phyloP scores from a whole-genome alignment of 2,329 filamentous ascomycete genomes.

The Neonectria sp. region DNA sequence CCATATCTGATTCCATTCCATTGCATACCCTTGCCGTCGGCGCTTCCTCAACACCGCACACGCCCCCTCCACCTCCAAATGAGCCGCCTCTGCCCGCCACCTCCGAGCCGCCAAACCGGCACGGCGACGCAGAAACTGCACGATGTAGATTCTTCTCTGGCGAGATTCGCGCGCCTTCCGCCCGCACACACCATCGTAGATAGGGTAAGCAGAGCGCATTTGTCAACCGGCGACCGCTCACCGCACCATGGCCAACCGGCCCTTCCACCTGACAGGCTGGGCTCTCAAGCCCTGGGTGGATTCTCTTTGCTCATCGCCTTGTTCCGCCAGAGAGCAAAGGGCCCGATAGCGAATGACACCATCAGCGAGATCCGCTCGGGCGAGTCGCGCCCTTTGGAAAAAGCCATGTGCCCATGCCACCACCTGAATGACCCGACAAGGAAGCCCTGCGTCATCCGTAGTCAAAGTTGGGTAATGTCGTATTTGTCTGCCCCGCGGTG shows the following conservation, averaged over 20 bases:
- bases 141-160: not conserved
- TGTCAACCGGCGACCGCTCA: conserved; percentile 25
- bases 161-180: conserved; percentile 31
- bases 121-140: not conserved
- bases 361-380: not conserved
- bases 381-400: not conserved
- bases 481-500: conserved; percentile 6
- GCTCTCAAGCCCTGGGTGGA: not conserved
- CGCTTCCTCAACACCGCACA: conserved; percentile 9
- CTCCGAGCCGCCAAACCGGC: not conserved
- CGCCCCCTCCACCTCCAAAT: conserved; percentile 20
- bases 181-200: conserved; percentile 18
- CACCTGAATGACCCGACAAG: conserved; percentile 1
- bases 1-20: conserved; percentile 8
- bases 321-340: not conserved
- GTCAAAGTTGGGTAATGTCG: not conserved
- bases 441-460: not conserved
- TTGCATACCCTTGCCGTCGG: not conserved
- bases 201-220: conserved; percentile 31
- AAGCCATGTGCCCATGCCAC: not conserved
- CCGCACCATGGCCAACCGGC: conserved; percentile 4
- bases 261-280: conserved; percentile 7
- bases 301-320: conserved; percentile 1
- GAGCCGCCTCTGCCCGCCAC: conserved; percentile 27
- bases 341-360: conserved; percentile 8